Base-by-base conservation (phyloP, 768 basidiomycete genomes). In the Rhizopogon vinicolor region DNA sequence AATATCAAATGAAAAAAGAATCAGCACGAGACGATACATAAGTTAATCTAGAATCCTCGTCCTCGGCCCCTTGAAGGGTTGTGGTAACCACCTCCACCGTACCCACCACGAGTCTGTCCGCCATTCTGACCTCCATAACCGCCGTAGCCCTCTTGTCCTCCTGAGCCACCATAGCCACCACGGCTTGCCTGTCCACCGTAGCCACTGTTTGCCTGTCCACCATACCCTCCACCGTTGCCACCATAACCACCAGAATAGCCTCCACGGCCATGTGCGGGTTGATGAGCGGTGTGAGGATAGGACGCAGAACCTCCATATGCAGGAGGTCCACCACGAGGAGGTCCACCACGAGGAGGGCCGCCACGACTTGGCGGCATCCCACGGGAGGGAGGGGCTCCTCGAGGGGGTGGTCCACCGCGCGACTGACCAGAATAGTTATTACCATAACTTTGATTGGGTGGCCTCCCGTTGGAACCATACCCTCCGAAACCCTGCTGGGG, bases 11-110 rank as follows among this genome's bases (percentile, higher is more conserved):
- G 19, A 29, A 35, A 48, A 45, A 48, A 48, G 31, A 14, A 60
- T 60, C 44, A 56, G 44, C 43, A 39, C 13, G 41, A 49, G 29
- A 58, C 60, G 60, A 68, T 65, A 10, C 31, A 61, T 65, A 63
- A 61, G 48, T 72, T 73, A 75, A 64, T 72, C 69, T 79, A 76
- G 25, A 72, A 68, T 44, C 79, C 78, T 40, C 83, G 73, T 9
- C 81, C 84, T 62, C 83, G 72, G 29, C 80, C 80, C 54, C 82
- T 63, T 3, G 70, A 58, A 35, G 62, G 41, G 49, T 64, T 70
- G 48, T 74, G 44, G 22, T 61, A 59, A 45, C 61, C 37, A 1
- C 64, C 73, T 54, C 74, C 62, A 7, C 62, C 61, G 41, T 65
- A 65, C 9, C 65, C 68, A 45, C 68, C 60, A 50, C 49, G 48